Conservation (phyloP, 2,329 filamentous ascomycete species). For the Beauveria sp. region DNA sequence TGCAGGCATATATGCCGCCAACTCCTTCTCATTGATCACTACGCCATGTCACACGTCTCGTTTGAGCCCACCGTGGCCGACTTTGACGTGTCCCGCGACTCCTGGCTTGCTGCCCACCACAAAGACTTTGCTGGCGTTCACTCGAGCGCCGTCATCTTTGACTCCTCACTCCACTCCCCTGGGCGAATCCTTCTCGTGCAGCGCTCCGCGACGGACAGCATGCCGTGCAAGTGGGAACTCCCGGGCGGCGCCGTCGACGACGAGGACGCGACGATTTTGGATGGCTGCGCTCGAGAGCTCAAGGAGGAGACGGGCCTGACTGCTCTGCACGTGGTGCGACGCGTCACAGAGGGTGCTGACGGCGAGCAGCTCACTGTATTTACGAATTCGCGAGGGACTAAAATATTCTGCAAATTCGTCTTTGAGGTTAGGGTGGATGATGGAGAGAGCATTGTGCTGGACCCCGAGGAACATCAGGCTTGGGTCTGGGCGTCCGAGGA, state of each 20-base stretch:
- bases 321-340: constrained; percentile 21
- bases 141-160: constrained; percentile 28
- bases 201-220: constrained; percentile 35
- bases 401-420: constrained; percentile 24
- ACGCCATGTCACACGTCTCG: constrained; percentile 16
- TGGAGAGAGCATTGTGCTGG: constrained; percentile 23
- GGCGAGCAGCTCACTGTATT: constrained; percentile 22
- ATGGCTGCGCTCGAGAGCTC: constrained; percentile 39
- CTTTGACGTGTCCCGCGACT: constrained; percentile 18
- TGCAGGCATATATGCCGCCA: no score
- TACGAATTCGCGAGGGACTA: constrained; percentile 25
- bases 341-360: constrained; percentile 21
- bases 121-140: constrained; percentile 25
- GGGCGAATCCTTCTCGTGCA: constrained; percentile 37
- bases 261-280: constrained; percentile 32
- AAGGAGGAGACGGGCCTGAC: constrained; percentile 38
- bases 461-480: constrained; percentile 34
- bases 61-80: constrained; percentile 18
- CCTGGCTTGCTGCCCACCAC: constrained; percentile 19
- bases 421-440: constrained; percentile 29
- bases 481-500: constrained; percentile 33
- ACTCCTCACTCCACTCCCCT: constrained; percentile 14
- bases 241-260: constrained; percentile 45
- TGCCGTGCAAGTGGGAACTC: constrained; percentile 39
- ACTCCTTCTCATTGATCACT: not conserved